phyloP scores from a whole-genome alignment of 2,329 filamentous ascomycete genomes.

The Sordariomycetes sp. region DNA sequence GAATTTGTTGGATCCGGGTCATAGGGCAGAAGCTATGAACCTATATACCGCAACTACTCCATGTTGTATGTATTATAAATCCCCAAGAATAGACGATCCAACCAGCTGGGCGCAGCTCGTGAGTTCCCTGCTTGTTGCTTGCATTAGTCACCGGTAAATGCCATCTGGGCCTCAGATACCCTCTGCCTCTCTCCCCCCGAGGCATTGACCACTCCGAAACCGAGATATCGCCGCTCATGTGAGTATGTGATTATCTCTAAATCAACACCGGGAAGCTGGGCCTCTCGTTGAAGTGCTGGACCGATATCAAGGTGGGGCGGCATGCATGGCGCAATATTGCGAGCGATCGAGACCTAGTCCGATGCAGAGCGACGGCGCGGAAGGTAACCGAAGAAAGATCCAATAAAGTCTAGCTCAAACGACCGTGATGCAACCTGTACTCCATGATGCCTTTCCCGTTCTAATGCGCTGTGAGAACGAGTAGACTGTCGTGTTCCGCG shows the following conservation, averaged over 20 bases:
- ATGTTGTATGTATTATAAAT: background rate
- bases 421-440: background rate
- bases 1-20: background rate
- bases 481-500: background rate
- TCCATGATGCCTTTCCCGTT: background rate
- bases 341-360: background rate
- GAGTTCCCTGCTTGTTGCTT: background rate
- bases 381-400: background rate
- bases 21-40: background rate
- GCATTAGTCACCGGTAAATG: background rate
- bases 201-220: background rate
- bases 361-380: background rate
- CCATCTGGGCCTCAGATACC: too few relatives aligned
- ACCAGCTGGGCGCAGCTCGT: background rate
- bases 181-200: too few relatives aligned
- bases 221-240: background rate
- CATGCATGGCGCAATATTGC: background rate
- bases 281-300: background rate
- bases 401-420: background rate
- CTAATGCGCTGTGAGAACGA: background rate
- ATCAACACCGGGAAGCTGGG: background rate
- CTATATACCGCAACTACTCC: background rate
- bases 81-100: background rate
- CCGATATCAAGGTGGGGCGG: background rate
- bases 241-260: background rate